phyloP scores from a whole-genome alignment of 2,329 filamentous ascomycete genomes.

The Aurifilum marmelostoma region DNA sequence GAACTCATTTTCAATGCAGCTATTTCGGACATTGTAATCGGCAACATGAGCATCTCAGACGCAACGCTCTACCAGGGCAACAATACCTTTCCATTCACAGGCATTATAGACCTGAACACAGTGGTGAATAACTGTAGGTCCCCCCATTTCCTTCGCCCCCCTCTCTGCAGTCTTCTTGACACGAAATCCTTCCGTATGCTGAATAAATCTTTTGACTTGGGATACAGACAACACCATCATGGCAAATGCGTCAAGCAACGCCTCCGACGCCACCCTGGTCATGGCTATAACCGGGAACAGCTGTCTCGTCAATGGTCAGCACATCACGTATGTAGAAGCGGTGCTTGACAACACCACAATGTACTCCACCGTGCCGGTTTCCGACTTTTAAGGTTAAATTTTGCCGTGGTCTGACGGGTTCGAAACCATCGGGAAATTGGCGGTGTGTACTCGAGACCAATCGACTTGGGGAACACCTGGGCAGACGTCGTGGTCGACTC shows the following conservation, averaged over 20 bases:
- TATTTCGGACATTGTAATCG: constrained; percentile 11
- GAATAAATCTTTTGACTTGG: background rate
- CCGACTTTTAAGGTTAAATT: background rate
- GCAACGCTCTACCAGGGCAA: constrained; percentile 14
- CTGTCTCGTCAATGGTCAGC: constrained; percentile 15
- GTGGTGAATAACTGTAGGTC: constrained; percentile 8
- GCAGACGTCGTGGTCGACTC: too few species aligned
- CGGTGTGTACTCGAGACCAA: background rate
- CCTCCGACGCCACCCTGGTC: constrained; percentile 7
- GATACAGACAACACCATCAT: constrained; percentile 2
- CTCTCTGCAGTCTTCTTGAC: background rate
- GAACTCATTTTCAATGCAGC: constrained; percentile 16
- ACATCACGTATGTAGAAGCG: constrained; percentile 15
- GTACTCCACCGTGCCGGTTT: constrained; percentile 9
- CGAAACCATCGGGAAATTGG: background rate
- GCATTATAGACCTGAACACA: constrained; percentile 9
- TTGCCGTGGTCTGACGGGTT: background rate
- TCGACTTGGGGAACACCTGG: too few species aligned
- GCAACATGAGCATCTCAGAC: constrained; percentile 14
- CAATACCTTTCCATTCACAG: constrained; percentile 19
- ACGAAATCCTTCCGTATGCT: background rate
- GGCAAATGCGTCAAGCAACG: constrained; percentile 13
- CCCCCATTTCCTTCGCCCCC: too few species aligned
- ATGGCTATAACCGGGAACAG: constrained; percentile 14
- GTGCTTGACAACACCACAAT: constrained; percentile 14